Conservation (phyloP, 2,329 filamentous ascomycete genomes). For the Claviceps spartinae region DNA sequence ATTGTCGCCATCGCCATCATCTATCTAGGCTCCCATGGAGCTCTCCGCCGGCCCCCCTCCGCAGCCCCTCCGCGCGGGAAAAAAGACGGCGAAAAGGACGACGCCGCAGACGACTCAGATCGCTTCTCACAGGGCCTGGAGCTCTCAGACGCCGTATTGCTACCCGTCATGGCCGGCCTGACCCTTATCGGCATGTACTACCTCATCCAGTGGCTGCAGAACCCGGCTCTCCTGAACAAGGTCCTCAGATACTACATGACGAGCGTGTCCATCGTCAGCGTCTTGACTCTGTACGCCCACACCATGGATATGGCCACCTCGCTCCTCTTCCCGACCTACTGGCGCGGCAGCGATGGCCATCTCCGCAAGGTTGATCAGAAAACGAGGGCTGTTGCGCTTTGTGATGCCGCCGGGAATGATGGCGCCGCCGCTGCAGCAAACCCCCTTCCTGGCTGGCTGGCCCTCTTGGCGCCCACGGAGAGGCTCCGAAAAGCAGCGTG, state of each 20-base stretch:
- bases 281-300: conserved; percentile 64
- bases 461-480: conserved; percentile 19
- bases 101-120: conserved; percentile 28
- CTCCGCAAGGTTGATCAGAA: conserved; percentile 33
- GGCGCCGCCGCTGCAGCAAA: conserved; percentile 12
- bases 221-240: conserved; percentile 69
- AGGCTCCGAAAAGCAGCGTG: conserved; percentile 23
- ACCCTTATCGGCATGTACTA: conserved; percentile 70
- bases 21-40: conserved; percentile 72
- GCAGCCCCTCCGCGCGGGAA: conserved; percentile 47
- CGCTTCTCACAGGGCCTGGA: conserved; percentile 35
- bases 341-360: conserved; percentile 32
- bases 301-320: conserved; percentile 48
- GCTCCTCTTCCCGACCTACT: conserved; percentile 61
- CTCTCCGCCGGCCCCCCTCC: conserved; percentile 69
- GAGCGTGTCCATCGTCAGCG: conserved; percentile 61
- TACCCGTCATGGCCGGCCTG: conserved; percentile 63
- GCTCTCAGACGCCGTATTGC: conserved; percentile 68
- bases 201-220: conserved; percentile 76
- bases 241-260: conserved; percentile 77
- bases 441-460: conserved; percentile 19
- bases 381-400: conserved; percentile 24
- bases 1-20: conserved; percentile 68
- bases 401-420: conserved; percentile 20
- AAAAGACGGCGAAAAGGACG: conserved; percentile 28